phyloP scores from a whole-genome alignment of 306 rosid genomes.

The Crotalaria pallida region DNA sequence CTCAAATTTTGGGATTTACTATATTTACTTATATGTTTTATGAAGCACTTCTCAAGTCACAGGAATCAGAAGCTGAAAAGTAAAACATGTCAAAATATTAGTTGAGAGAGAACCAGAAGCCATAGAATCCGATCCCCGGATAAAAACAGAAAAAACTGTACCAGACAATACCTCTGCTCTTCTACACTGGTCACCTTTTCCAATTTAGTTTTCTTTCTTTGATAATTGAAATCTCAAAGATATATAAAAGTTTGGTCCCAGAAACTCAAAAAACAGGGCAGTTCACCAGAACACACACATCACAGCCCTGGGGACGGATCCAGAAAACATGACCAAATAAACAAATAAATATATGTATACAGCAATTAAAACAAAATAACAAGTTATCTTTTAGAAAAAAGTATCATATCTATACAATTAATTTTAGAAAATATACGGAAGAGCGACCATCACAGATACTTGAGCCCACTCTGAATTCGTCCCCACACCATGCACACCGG shows the following conservation, averaged over 20 bases:
- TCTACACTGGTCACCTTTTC: neutral
- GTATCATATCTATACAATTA: too few species aligned
- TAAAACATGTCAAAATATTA: neutral
- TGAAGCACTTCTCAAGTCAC: neutral
- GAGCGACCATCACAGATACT: too few species aligned
- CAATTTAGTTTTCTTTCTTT: neutral
- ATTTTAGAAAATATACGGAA: too few species aligned
- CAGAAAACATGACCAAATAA: too few species aligned
- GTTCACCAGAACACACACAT: too few species aligned
- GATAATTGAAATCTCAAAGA: neutral
- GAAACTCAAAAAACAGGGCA: neutral
- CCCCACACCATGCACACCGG: too few species aligned
- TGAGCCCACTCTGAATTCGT: too few species aligned
- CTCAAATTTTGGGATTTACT: neutral
- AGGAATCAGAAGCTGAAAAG: neutral
- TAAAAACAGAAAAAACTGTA: neutral
- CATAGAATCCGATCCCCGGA: conserved; percentile 2
- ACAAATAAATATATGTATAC: too few species aligned
- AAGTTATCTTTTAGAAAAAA: too few species aligned
- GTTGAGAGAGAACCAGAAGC: neutral
- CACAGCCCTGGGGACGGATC: too few species aligned
- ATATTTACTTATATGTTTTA: too few species aligned
- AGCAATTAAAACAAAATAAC: too few species aligned
- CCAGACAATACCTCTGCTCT: neutral
- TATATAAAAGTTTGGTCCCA: neutral